phyloP scores from a whole-genome alignment of 2,329 filamentous ascomycete species.

The Aspergillus cejpii region DNA sequence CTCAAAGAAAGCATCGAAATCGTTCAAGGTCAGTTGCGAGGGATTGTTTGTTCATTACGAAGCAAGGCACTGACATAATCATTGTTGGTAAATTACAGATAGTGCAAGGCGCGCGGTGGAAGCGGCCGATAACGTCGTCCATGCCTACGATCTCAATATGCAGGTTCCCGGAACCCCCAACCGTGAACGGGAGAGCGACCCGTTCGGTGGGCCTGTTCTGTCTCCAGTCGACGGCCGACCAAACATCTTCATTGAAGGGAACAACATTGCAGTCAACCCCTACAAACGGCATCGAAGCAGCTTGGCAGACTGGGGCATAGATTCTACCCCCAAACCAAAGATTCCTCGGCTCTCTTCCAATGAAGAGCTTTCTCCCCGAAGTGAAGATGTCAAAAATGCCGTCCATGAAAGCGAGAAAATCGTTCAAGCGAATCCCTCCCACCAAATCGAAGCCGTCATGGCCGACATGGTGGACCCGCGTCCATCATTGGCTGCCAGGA shows the following conservation, averaged over 20 bases:
- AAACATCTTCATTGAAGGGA: slow-evolving; percentile 40
- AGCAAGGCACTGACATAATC: neutral
- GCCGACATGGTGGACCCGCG: slow-evolving; percentile 34
- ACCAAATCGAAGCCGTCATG: slow-evolving; percentile 36
- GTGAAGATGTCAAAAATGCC: slow-evolving; percentile 37
- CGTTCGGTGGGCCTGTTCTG: slow-evolving; percentile 23
- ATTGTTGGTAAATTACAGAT: slow-evolving; percentile 40
- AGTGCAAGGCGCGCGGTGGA: slow-evolving; percentile 65
- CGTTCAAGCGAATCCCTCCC: slow-evolving; percentile 31
- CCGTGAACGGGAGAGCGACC: slow-evolving; percentile 36
- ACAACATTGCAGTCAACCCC: slow-evolving; percentile 38
- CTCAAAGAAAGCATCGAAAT: slow-evolving; percentile 64
- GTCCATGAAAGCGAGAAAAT: slow-evolving; percentile 41
- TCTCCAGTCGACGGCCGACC: slow-evolving; percentile 32
- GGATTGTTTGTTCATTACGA: neutral
- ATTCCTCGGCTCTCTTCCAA: slow-evolving; percentile 26
- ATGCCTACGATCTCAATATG: slow-evolving; percentile 70
- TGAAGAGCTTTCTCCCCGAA: slow-evolving; percentile 35
- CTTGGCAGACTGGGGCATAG: slow-evolving; percentile 31
- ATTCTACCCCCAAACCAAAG: slow-evolving; percentile 34
- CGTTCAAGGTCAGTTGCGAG: slow-evolving; percentile 51
- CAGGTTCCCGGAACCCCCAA: slow-evolving; percentile 60
- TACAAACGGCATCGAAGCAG: slow-evolving; percentile 43
- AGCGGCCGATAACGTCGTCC: slow-evolving; percentile 67
- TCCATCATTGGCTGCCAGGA: slow-evolving; percentile 32